Conservation (phyloP, 2,329 filamentous ascomycete genomes). For the Aspergillus floridensis region DNA sequence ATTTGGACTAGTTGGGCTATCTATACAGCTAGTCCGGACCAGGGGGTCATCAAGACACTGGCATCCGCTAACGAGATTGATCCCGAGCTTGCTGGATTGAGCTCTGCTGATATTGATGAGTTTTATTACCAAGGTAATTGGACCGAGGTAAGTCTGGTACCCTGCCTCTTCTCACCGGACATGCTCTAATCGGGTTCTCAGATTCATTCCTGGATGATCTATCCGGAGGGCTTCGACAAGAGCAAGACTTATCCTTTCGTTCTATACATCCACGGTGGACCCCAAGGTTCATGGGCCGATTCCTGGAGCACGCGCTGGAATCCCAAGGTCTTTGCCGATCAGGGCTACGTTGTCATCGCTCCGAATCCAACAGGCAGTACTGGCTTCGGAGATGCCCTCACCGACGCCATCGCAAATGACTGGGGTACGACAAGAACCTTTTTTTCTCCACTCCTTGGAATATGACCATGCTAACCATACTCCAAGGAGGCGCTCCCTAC, state of each 20-base stretch:
- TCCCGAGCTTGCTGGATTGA: slow-evolving; percentile 35
- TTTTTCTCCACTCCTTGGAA: no score
- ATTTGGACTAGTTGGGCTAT: slow-evolving; percentile 38
- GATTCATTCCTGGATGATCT: slow-evolving; percentile 42
- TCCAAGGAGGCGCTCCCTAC: slow-evolving; percentile 58
- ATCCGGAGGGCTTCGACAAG: slow-evolving; percentile 59
- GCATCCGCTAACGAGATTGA: slow-evolving; percentile 42
- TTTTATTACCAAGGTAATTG: slow-evolving; percentile 39
- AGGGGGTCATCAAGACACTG: slow-evolving; percentile 27
- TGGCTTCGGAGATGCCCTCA: slow-evolving; percentile 74
- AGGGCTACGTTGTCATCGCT: slow-evolving; percentile 78
- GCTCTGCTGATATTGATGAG: slow-evolving; percentile 36
- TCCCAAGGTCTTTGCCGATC: slow-evolving; percentile 78
- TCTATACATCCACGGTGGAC: slow-evolving; percentile 79
- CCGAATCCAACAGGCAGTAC: slow-evolving; percentile 83
- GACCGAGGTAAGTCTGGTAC: slow-evolving; percentile 28
- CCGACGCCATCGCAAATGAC: slow-evolving; percentile 71
- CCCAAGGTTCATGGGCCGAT: slow-evolving; percentile 73
- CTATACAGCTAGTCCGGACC: slow-evolving; percentile 32
- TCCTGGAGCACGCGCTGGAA: slow-evolving; percentile 84
- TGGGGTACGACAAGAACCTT: slow-evolving; percentile 61
- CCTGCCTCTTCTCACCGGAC: neutral
- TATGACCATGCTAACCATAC: neutral
- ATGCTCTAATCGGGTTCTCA: slow-evolving; percentile 17
- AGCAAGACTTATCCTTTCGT: slow-evolving; percentile 74